These are phyloP conservation scores for Kwoniella dendrophila DNA, from an alignment of 768 basidiomycete genomes.

Conservation along the genomic window DNA sequence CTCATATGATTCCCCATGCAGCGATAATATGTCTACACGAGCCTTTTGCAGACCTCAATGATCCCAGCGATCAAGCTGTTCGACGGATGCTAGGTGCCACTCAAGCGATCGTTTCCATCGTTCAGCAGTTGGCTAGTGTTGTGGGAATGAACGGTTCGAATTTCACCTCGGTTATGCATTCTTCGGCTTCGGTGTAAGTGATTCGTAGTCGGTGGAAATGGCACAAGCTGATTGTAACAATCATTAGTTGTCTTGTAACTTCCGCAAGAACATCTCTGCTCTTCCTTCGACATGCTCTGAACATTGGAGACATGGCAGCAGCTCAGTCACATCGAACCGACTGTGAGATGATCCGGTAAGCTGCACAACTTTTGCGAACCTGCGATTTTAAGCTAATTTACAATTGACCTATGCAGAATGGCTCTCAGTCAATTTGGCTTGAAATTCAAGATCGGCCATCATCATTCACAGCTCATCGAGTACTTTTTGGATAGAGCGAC, in stretches of 20 bases:
- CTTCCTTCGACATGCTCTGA: slow-evolving; percentile 43
- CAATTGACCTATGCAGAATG: slow-evolving; percentile 22
- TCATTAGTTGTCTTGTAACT: slow-evolving; percentile 41
- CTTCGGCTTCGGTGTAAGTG: slow-evolving; percentile 45
- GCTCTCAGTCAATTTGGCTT: slow-evolving; percentile 39
- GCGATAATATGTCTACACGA: slow-evolving; percentile 46
- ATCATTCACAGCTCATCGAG: slow-evolving; percentile 48
- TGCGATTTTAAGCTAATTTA: not conserved
- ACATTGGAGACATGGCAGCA: slow-evolving; percentile 27
- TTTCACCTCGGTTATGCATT: slow-evolving; percentile 42
- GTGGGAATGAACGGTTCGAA: slow-evolving; percentile 20
- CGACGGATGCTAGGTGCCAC: slow-evolving; percentile 38
- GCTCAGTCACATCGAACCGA: slow-evolving; percentile 39
- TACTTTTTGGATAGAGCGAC: slow-evolving; percentile 50
- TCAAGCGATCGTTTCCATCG: slow-evolving; percentile 40
- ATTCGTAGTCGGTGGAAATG: not conserved
- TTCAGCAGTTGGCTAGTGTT: slow-evolving; percentile 35
- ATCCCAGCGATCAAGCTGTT: slow-evolving; percentile 33
- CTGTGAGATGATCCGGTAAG: slow-evolving; percentile 42
- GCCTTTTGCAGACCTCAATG: slow-evolving; percentile 45
- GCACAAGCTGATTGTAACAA: slow-evolving; percentile 2
- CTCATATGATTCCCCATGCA: slow-evolving; percentile 49
- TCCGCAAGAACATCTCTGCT: slow-evolving; percentile 44
- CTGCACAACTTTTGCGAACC: not conserved
- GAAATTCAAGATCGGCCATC: slow-evolving; percentile 47